Conservation (phyloP, 1,284 basidiomycete genomes). For the Porogramme epimiltina region DNA sequence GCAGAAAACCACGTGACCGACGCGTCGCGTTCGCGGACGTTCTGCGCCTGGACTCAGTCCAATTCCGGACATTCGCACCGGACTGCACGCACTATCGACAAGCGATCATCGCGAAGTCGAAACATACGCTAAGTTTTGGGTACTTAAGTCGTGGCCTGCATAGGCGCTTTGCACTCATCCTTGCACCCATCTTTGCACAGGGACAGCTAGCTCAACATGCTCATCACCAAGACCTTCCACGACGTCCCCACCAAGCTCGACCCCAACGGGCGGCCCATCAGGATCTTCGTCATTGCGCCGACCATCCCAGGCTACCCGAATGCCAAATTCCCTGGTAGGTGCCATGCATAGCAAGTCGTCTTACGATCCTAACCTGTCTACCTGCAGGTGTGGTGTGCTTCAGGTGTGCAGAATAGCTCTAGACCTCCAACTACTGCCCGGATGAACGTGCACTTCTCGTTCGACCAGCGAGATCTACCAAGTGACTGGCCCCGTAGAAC, state of each 20-base stretch:
- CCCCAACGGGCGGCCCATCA: slow-evolving; percentile 64
- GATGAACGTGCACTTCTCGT: slow-evolving; percentile 5
- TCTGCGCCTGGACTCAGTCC: too few species aligned
- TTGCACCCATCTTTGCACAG: too few species aligned
- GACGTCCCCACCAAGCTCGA: slow-evolving; percentile 76
- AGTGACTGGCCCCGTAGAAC: slow-evolving; percentile 84
- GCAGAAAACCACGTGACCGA: slow-evolving; percentile 2
- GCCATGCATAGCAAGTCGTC: background rate
- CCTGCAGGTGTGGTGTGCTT: slow-evolving; percentile 73
- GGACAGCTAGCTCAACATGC: slow-evolving; percentile 43
- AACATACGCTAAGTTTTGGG: too few species aligned
- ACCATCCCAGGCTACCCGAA: slow-evolving; percentile 72
- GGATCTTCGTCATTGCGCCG: slow-evolving; percentile 79
- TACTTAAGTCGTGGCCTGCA: too few species aligned
- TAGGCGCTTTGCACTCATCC: too few species aligned
- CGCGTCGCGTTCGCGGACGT: background rate
- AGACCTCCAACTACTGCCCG: background rate
- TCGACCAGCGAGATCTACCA: slow-evolving; percentile 77
- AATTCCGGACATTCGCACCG: too few species aligned
- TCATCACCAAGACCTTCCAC: slow-evolving; percentile 77
- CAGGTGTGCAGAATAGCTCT: slow-evolving; percentile 48
- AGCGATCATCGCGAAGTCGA: too few species aligned
- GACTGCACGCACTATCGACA: too few species aligned
- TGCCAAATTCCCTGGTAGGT: slow-evolving; percentile 77
- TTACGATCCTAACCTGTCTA: background rate